These are phyloP conservation scores for Solanum tacnaense DNA, from an alignment of 257 asterid species.

Conservation along the genomic window DNA sequence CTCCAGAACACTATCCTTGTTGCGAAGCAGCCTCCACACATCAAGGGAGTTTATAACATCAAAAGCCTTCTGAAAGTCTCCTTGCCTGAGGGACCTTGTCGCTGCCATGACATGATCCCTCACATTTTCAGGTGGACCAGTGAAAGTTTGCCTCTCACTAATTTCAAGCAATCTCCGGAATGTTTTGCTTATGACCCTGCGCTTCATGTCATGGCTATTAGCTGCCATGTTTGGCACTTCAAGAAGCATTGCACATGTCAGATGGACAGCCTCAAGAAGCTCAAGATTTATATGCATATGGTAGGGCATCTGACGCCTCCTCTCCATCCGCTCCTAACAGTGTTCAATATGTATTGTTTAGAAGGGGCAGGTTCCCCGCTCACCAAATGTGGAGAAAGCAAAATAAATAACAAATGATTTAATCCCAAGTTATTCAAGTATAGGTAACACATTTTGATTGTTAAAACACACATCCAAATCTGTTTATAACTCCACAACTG, in stretches of 20 bases:
- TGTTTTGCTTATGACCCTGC: conserved; percentile 72
- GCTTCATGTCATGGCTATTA: conserved; percentile 67
- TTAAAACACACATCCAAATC: not conserved
- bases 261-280: conserved; percentile 96
- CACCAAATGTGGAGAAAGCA: not conserved
- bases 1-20: conserved; percentile 58
- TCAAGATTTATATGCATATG: conserved; percentile 98
- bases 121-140: conserved; percentile 93
- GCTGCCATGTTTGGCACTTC: conserved; percentile 99
- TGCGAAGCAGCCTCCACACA: conserved; percentile 68
- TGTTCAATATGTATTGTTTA: not conserved
- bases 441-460: not conserved
- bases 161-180: conserved; percentile 68
- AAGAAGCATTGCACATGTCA: conserved; percentile 80
- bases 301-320: conserved; percentile 98
- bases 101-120: conserved; percentile 98
- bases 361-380: not conserved
- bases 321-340: conserved; percentile 77
- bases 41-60: conserved; percentile 61
- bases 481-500: not conserved
- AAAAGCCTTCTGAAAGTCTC: conserved; percentile 69
- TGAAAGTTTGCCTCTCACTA: conserved; percentile 87
- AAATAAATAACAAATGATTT: not conserved
- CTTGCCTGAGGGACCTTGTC: conserved; percentile 72
- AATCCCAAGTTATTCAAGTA: not conserved